phyloP scores from a whole-genome alignment of 345 rosid genomes.

The Eutrema heterophyllum region DNA sequence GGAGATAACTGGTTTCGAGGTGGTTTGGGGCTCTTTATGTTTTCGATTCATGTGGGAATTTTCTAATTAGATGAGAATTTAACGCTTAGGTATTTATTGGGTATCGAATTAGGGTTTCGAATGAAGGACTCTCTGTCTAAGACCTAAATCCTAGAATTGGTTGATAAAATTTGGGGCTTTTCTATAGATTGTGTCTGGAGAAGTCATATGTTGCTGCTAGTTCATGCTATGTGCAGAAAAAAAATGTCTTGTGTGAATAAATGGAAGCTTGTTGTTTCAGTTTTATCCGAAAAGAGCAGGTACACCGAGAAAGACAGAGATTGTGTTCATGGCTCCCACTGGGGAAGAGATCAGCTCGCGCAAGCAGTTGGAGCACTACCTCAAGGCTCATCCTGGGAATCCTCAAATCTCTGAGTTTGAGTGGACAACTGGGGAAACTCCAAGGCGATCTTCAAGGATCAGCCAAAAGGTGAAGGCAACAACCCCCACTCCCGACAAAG shows the following conservation, averaged over 20 bases:
- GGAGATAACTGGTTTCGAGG: background rate
- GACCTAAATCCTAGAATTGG: constrained; percentile 9
- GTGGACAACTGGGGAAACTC: constrained; percentile 92
- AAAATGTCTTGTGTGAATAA: background rate
- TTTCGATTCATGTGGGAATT: background rate
- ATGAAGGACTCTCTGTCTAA: background rate
- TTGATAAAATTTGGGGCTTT: constrained; percentile 23
- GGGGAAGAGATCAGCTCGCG: constrained; percentile 67
- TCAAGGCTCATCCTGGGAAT: constrained; percentile 71
- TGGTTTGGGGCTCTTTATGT: background rate
- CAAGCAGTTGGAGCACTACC: constrained; percentile 73
- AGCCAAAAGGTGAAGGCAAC: constrained; percentile 69
- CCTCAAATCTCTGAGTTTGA: constrained; percentile 64
- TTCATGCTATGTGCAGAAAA: background rate
- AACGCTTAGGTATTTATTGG: background rate
- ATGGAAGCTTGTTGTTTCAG: constrained; percentile 33
- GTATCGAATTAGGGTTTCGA: constrained; percentile 7
- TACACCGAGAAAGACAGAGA: constrained; percentile 66
- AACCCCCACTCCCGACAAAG: constrained; percentile 56
- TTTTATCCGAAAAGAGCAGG: constrained; percentile 56
- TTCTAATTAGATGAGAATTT: background rate
- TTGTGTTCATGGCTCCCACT: constrained; percentile 67
- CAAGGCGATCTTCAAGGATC: constrained; percentile 84
- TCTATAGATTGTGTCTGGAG: background rate
- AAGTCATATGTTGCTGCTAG: background rate